Conservation (phyloP, 495 filamentous ascomycete species). For the Xylaria grammica region DNA sequence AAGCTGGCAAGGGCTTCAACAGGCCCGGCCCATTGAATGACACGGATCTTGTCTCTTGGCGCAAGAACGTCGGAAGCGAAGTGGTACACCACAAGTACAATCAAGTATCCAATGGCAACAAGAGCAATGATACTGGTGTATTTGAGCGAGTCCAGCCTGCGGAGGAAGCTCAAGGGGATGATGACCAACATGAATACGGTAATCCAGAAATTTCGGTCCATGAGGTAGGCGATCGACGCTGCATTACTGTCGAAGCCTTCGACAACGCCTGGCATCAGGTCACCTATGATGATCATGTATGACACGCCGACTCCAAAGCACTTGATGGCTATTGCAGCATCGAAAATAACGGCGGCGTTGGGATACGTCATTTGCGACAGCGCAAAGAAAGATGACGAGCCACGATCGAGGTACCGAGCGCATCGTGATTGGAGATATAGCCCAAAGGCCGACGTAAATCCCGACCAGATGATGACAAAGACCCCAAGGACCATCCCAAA, state of each 20-base stretch:
- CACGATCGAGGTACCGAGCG: slow-evolving; percentile 87
- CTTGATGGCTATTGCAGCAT: slow-evolving; percentile 95
- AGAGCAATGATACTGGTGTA: slow-evolving; percentile 94
- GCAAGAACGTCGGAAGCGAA: slow-evolving; percentile 79
- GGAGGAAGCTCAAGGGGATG: slow-evolving; percentile 90
- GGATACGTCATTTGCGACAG: slow-evolving; percentile 95
- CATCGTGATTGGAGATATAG: slow-evolving; percentile 94
- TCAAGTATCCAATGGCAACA: slow-evolving; percentile 90
- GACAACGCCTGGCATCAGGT: slow-evolving; percentile 95
- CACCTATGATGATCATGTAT: slow-evolving; percentile 98
- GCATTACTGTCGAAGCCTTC: slow-evolving; percentile 67
- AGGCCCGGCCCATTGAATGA: slow-evolving; percentile 77
- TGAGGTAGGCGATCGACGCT: slow-evolving; percentile 67
- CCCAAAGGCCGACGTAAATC: slow-evolving; percentile 84
- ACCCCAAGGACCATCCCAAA: slow-evolving; percentile 86
- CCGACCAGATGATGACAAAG: slow-evolving; percentile 89
- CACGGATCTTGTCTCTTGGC: slow-evolving; percentile 72
- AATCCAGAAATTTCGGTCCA: slow-evolving; percentile 95
- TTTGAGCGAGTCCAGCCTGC: slow-evolving; percentile 90
- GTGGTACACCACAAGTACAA: slow-evolving; percentile 89
- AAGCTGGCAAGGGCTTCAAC: slow-evolving; percentile 82
- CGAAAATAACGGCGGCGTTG: slow-evolving; percentile 93
- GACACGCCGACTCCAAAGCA: slow-evolving; percentile 97
- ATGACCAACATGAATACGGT: slow-evolving; percentile 97
- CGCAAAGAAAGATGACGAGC: slow-evolving; percentile 80